phyloP scores from a whole-genome alignment of 2,329 filamentous ascomycete species.

The Lojkania enalia region DNA sequence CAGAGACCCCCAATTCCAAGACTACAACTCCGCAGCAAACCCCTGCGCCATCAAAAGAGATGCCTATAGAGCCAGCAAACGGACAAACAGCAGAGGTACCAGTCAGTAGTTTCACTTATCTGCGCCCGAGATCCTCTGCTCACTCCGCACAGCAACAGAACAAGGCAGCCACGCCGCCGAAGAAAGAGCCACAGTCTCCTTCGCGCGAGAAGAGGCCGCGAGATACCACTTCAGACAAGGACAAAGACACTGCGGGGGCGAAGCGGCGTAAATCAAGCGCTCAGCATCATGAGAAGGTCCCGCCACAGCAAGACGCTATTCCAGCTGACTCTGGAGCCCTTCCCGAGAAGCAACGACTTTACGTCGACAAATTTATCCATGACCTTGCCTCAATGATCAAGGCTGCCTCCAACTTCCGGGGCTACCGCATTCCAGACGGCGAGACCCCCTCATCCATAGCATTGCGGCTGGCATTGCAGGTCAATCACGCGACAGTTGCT shows the following conservation, averaged over 20 bases:
- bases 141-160: constrained; percentile 10
- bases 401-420: constrained; percentile 66
- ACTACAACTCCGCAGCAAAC: constrained; percentile 19
- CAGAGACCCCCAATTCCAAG: constrained; percentile 44
- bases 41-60: constrained; percentile 9
- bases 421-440: constrained; percentile 65
- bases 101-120: too few relatives aligned
- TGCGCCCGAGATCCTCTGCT: too few relatives aligned
- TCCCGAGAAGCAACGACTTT: constrained; percentile 65
- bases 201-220: constrained; percentile 43
- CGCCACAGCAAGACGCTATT: constrained; percentile 13
- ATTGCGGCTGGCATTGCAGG: constrained; percentile 72
- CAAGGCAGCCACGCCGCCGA: constrained; percentile 17
- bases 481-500: constrained; percentile 71
- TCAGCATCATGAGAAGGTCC: constrained; percentile 29
- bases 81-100: constrained; percentile 14
- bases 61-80: constrained; percentile 21
- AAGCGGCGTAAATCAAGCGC: constrained; percentile 44
- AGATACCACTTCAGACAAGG: constrained; percentile 38
- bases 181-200: constrained; percentile 40
- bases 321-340: constrained; percentile 51
- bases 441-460: constrained; percentile 66
- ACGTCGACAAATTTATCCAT: constrained; percentile 71
- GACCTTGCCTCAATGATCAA: constrained; percentile 68
- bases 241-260: constrained; percentile 26